Base-by-base conservation (phyloP, 2,329 filamentous ascomycete genomes). In the Hymenoscyphus albidus region DNA sequence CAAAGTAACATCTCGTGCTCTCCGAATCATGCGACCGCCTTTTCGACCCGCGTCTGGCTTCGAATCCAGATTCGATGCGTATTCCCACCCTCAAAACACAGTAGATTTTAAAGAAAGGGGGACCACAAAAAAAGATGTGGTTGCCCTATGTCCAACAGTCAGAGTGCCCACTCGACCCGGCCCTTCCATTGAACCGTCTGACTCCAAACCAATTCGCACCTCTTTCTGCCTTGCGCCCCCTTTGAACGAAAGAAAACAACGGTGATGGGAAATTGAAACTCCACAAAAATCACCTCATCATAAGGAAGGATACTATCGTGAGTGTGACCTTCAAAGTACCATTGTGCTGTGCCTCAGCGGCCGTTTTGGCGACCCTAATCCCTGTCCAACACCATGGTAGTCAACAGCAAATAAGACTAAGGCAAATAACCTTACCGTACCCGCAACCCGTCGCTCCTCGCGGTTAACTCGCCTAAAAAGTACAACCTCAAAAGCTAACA, bases 201-300 rank as follows among this genome's bases (percentile, higher is more conserved):
- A 51, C 22, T 18, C 2, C 48, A 51, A 51, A 51, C n/a, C n/a
- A 18, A 48, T 48, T 48, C n/a, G 18, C 44, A 48, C 44, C 6
- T 22, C 18, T 48, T 18, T 51, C 48, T 51, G 48, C n/a, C 48
- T 51, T 51, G 48, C 48, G 48, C 48, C 48, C 48, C 48, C 48
- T 13, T 51, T 7, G 13, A 51, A 51, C 16, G 6, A 22, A 12
- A 22, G 18, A 22, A 13, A 51, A 27, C 7, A 51, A 22, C 12
- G 5, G n/a, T 12, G 22, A 51, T 22, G 44, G 18, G 3, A 27
- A n/a, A 51, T 51, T 12, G 44, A 18, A 51, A 51, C 22, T 51
- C n/a, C 44, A 18, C n/a, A 51, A 9, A 22, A 18, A 51, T 9
- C 44, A 18, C 44, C 13, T 51, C 48, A 51, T 51, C 18, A 22